Percentiles rank a stretch among this genome's conserved stretches.
Evolutionary conservation across 2,329 filamentous ascomycete genomes (phyloP).

Genomic region (Colletotrichum chrysophilum): DNA sequence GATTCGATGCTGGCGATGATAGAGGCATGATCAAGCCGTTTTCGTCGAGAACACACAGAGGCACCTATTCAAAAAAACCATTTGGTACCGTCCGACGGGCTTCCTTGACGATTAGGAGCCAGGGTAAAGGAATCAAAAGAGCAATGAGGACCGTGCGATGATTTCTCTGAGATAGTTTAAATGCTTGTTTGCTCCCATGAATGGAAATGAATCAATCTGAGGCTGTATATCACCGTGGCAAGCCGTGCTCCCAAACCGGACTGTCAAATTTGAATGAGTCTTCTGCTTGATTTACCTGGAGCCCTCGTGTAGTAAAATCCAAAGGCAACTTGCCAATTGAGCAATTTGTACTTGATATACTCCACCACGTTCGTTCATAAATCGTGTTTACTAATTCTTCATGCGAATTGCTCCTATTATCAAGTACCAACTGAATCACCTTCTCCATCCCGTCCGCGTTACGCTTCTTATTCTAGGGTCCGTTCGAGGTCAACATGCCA

Average conservation of each 20-base stretch:
- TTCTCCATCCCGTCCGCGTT: not conserved
- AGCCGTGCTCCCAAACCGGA: not conserved
- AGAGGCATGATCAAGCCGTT: not conserved
- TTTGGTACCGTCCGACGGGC: not conserved
- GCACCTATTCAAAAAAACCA: not conserved
- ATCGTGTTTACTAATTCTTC: not conserved
- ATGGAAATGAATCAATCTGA: not conserved
- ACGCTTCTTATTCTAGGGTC: not conserved
- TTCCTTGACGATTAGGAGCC: not conserved
- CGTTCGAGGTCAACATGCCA: not conserved
- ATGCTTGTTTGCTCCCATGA: not conserved
- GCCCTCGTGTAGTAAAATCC: not conserved
- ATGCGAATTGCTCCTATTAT: not conserved
- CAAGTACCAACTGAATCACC: not conserved
- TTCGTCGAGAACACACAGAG: not conserved
- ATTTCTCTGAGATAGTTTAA: not conserved
- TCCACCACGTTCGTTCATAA: not conserved
- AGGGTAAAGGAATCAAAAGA: too few relatives aligned
- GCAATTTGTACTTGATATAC: not conserved
- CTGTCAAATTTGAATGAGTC: not conserved
- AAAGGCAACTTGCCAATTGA: not conserved
- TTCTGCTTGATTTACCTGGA: not conserved
- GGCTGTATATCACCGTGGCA: not conserved
- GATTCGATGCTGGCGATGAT: not conserved
- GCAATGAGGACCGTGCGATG: too few relatives aligned